These are phyloP conservation scores for Yamadazyma kitorensis DNA, from an alignment of 805 yeast genomes.

Conservation along the genomic window DNA sequence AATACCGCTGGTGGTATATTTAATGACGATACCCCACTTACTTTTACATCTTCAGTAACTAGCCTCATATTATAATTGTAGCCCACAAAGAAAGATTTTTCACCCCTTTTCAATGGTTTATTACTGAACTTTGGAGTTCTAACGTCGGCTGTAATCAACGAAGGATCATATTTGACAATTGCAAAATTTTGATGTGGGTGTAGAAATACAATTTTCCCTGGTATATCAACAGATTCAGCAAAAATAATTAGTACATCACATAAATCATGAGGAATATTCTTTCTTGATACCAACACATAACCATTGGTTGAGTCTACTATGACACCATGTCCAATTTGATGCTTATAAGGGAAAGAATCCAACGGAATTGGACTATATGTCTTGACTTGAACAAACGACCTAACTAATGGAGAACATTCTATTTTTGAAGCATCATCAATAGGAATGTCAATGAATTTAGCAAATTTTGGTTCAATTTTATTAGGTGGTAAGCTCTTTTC, in stretches of 20 bases:
- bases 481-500: constrained; percentile 62
- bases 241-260: constrained; percentile 73
- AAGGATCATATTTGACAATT: constrained; percentile 77
- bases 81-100: constrained; percentile 75
- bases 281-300: constrained; percentile 72
- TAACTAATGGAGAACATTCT: constrained; percentile 53
- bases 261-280: constrained; percentile 78
- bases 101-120: constrained; percentile 67
- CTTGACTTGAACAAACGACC: constrained; percentile 71
- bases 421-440: constrained; percentile 42
- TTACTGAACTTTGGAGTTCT: constrained; percentile 61
- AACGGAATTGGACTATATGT: constrained; percentile 64
- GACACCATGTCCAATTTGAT: constrained; percentile 69
- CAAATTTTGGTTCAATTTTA: constrained; percentile 53
- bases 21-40: constrained; percentile 72
- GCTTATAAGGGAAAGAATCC: constrained; percentile 69
- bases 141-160: constrained; percentile 67
- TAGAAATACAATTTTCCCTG: constrained; percentile 75
- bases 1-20: constrained; percentile 66
- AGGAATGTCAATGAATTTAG: constrained; percentile 70
- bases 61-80: constrained; percentile 68
- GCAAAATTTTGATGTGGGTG: constrained; percentile 90
- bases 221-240: constrained; percentile 81
- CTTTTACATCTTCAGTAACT: constrained; percentile 70
- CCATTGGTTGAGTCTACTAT: constrained; percentile 81